phyloP scores from a whole-genome alignment of 768 basidiomycete genomes.

The Tulasnella sp. region DNA sequence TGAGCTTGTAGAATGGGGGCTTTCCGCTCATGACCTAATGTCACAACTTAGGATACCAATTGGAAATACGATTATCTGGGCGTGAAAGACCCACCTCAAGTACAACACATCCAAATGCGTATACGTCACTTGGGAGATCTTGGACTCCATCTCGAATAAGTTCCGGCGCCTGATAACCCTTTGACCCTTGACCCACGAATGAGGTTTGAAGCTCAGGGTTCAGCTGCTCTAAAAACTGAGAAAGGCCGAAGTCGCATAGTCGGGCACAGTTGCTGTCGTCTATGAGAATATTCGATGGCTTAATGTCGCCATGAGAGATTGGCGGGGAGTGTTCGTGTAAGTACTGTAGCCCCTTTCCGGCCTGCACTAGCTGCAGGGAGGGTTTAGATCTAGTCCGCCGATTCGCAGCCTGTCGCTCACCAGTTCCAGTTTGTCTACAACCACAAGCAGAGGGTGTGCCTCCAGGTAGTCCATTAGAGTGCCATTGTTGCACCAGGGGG shows the following conservation, averaged over 20 bases:
- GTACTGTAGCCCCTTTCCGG: background rate
- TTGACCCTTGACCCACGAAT: background rate
- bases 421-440: background rate
- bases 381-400: background rate
- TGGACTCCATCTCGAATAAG: background rate
- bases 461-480: background rate
- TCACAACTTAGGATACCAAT: background rate
- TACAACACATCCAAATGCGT: background rate
- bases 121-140: background rate
- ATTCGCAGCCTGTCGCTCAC: background rate
- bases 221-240: background rate
- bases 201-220: background rate
- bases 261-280: background rate
- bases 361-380: background rate
- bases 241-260: background rate
- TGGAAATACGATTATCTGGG: background rate
- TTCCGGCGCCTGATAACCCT: background rate
- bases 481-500: background rate
- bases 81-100: background rate
- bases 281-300: background rate
- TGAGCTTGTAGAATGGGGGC: background rate
- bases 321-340: background rate
- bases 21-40: background rate
- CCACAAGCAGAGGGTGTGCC: background rate
- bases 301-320: background rate